These are phyloP conservation scores for Colletotrichum cuscutae DNA, from an alignment of 2,329 filamentous ascomycete genomes.

Conservation along the genomic window DNA sequence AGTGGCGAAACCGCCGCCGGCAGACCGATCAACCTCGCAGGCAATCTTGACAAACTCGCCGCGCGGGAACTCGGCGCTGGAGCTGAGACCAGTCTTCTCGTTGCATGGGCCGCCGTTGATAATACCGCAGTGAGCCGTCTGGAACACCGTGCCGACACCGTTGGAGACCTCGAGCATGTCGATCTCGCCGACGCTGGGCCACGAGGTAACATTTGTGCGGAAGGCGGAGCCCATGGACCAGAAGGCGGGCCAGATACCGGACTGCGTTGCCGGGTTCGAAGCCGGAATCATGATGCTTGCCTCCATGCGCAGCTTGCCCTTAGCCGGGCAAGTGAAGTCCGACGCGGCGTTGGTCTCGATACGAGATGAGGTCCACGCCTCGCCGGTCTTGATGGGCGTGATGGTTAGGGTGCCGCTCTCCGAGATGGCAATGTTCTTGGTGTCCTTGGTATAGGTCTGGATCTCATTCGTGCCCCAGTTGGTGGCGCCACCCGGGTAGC, in stretches of 20 bases:
- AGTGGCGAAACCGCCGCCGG: conserved; percentile 37
- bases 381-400: conserved; percentile 42
- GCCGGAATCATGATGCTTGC: conserved; percentile 49
- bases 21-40: conserved; percentile 46
- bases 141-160: conserved; percentile 46
- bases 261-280: conserved; percentile 39
- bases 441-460: conserved; percentile 54
- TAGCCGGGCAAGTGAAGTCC: conserved; percentile 47
- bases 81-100: conserved; percentile 49
- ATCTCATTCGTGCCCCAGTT: conserved; percentile 62
- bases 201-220: conserved; percentile 50
- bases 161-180: conserved; percentile 57
- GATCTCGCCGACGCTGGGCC: conserved; percentile 55
- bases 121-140: conserved; percentile 55
- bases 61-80: conserved; percentile 37
- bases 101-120: conserved; percentile 52
- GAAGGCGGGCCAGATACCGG: conserved; percentile 59
- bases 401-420: conserved; percentile 34
- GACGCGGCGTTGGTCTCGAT: conserved; percentile 50
- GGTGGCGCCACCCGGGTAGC: conserved; percentile 55
- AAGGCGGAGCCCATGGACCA: conserved; percentile 54
- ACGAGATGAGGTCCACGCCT: conserved; percentile 55
- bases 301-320: conserved; percentile 50
- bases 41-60: conserved; percentile 47
- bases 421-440: conserved; percentile 53